phyloP scores from a whole-genome alignment of 176 grass and related monocot genomes.

The Calamus simplicifolius region DNA sequence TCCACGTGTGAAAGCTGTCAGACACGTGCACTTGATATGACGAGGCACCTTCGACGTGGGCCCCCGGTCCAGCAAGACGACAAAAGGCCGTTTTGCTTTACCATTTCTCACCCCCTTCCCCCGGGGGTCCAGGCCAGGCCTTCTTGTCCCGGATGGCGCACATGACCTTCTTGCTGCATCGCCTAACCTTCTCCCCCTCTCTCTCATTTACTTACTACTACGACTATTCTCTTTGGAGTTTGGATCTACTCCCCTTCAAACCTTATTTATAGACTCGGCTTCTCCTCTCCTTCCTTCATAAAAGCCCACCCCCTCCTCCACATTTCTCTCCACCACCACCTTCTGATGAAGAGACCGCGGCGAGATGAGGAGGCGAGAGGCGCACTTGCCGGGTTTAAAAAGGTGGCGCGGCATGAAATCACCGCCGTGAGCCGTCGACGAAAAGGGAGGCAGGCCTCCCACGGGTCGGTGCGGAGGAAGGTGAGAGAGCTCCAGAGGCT shows the following conservation, averaged over 20 bases:
- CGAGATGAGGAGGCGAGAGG: slow-evolving; percentile 10
- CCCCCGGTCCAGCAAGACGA: slow-evolving; percentile 26
- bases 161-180: slow-evolving; percentile 3
- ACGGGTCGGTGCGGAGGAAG: slow-evolving; percentile 31
- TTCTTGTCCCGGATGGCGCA: slow-evolving; percentile 11
- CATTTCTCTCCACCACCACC: not conserved
- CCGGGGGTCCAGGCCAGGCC: slow-evolving; percentile 9
- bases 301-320: not conserved
- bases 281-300: slow-evolving; percentile 3
- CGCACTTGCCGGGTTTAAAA: not conserved
- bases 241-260: not conserved
- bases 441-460: not conserved
- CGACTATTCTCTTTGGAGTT: too few relatives aligned
- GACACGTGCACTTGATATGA: slow-evolving; percentile 55
- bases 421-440: too few relatives aligned
- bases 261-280: not conserved
- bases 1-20: slow-evolving; percentile 34
- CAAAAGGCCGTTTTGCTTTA: slow-evolving; percentile 17
- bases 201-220: not conserved
- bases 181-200: not conserved
- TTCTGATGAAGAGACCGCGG: not conserved
- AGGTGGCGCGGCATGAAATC: too few relatives aligned
- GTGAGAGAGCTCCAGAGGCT: slow-evolving; percentile 77
- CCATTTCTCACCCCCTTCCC: slow-evolving; percentile 7
- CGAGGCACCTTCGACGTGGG: slow-evolving; percentile 32